Conservation (phyloP, 768 basidiomycete species). For the Hygrocybe punicea region DNA sequence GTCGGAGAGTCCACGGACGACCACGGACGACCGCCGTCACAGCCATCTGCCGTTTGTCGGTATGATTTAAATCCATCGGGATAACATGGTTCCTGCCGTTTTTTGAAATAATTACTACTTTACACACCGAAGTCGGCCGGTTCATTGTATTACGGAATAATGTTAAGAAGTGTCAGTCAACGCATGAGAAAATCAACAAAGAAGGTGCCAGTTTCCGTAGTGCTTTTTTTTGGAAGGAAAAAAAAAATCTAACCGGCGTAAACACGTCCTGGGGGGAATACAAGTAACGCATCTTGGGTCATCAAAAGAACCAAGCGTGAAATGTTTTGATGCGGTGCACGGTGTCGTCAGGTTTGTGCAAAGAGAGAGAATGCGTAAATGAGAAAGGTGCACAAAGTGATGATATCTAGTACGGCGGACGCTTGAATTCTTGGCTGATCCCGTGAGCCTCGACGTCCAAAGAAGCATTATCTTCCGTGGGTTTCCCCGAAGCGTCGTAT, state of each 20-base stretch:
- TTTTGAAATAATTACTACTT: no score
- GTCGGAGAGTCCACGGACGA: no score
- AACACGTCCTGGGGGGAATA: background rate
- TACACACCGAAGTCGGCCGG: no score
- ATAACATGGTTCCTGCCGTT: no score
- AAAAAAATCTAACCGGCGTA: background rate
- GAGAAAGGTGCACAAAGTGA: background rate
- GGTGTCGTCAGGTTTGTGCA: background rate
- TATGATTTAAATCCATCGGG: no score
- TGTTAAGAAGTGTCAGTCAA: no score
- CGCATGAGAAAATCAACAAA: no score
- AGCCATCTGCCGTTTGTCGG: no score
- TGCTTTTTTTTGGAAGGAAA: background rate
- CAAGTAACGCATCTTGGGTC: background rate
- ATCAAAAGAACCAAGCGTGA: background rate
- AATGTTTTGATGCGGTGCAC: background rate
- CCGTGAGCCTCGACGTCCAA: constrained; percentile 60
- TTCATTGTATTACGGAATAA: no score
- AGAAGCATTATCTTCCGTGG: constrained; percentile 38
- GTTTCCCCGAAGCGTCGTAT: constrained; percentile 57
- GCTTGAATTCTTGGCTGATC: constrained; percentile 63
- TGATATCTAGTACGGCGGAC: constrained; percentile 41
- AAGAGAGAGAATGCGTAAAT: background rate
- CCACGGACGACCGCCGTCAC: no score
- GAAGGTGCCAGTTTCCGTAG: no score